Percentiles rank a stretch among this genome's conserved stretches.
Evolutionary conservation across 2,329 filamentous ascomycete species (phyloP).

Genomic region (Xenoacremonium recifei): DNA sequence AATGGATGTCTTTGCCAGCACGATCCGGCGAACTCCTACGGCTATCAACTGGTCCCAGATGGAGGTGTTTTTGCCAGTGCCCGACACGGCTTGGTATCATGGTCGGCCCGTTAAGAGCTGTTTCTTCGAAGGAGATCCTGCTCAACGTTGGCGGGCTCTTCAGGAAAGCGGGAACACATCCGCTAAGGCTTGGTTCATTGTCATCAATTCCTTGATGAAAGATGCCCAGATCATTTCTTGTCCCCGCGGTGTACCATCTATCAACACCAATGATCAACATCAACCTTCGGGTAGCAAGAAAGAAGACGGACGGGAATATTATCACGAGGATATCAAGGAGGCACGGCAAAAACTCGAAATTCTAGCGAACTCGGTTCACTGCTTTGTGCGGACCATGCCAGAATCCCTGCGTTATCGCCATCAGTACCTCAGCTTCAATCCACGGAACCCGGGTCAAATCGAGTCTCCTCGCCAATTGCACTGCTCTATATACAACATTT

Average conservation of each 20-base stretch:
- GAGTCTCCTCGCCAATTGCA: slow-evolving; percentile 23
- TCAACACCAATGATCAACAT: neutral
- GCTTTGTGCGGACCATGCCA: slow-evolving; percentile 30
- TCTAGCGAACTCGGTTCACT: slow-evolving; percentile 30
- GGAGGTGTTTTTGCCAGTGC: slow-evolving; percentile 33
- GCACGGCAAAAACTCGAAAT: slow-evolving; percentile 25
- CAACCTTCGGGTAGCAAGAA: neutral
- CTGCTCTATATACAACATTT: slow-evolving; percentile 30
- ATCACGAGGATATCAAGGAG: slow-evolving; percentile 6
- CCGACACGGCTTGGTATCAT: slow-evolving; percentile 33
- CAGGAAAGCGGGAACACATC: slow-evolving; percentile 29
- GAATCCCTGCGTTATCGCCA: slow-evolving; percentile 25
- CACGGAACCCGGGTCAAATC: slow-evolving; percentile 4
- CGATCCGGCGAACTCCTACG: slow-evolving; percentile 35
- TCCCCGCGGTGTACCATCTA: slow-evolving; percentile 20
- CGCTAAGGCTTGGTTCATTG: slow-evolving; percentile 37
- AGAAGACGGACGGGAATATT: neutral
- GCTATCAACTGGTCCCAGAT: slow-evolving; percentile 35
- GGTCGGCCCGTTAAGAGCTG: slow-evolving; percentile 23
- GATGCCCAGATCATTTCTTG: slow-evolving; percentile 34
- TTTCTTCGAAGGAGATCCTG: slow-evolving; percentile 29
- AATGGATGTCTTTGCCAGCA: slow-evolving; percentile 40
- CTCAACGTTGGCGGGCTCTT: slow-evolving; percentile 31
- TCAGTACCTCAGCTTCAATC: slow-evolving; percentile 29
- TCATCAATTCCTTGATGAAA: slow-evolving; percentile 38